Conservation (phyloP, 2,329 filamentous ascomycete genomes). For the Nigrospora oryzae region DNA sequence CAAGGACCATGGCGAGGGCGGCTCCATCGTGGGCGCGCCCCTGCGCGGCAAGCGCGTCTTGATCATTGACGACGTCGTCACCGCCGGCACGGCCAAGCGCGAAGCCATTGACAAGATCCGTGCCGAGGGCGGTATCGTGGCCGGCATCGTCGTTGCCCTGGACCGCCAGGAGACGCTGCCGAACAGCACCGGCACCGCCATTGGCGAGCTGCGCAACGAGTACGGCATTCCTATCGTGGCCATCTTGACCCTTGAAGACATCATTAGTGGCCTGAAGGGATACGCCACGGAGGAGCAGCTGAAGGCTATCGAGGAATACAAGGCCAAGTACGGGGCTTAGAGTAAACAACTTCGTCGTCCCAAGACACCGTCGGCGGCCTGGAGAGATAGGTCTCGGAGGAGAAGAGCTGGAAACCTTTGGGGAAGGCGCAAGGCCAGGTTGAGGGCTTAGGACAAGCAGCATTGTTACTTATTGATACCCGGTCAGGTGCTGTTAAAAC, state of each 20-base stretch:
- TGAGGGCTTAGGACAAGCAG: too few species aligned
- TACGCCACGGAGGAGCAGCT: constrained; percentile 56
- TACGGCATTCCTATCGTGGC: constrained; percentile 76
- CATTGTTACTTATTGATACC: too few species aligned
- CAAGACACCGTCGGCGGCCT: too few species aligned
- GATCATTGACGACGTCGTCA: constrained; percentile 95
- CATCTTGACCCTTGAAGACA: constrained; percentile 77
- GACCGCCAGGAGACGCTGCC: constrained; percentile 81
- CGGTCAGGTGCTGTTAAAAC: too few species aligned
- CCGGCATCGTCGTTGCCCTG: constrained; percentile 81
- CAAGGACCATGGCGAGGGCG: constrained; percentile 93
- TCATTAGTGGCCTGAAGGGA: constrained; percentile 60
- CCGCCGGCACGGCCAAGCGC: constrained; percentile 85
- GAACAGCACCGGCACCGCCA: constrained; percentile 60
- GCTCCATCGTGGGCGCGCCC: constrained; percentile 80
- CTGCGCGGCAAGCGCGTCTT: constrained; percentile 79
- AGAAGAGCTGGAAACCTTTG: too few species aligned
- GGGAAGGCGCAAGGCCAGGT: too few species aligned
- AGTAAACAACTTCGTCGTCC: too few species aligned
- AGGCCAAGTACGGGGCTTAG: constrained; percentile 50
- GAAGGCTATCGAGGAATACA: constrained; percentile 65
- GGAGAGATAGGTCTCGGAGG: too few species aligned
- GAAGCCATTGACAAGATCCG: constrained; percentile 88
- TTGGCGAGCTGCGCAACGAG: constrained; percentile 77
- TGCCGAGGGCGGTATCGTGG: constrained; percentile 74